A percentile compares a stretch with the other conserved stretches of the same genome.
Evolutionary conservation across 2,329 filamentous ascomycete genomes (phyloP).

Genomic region (Graphium sp.): DNA sequence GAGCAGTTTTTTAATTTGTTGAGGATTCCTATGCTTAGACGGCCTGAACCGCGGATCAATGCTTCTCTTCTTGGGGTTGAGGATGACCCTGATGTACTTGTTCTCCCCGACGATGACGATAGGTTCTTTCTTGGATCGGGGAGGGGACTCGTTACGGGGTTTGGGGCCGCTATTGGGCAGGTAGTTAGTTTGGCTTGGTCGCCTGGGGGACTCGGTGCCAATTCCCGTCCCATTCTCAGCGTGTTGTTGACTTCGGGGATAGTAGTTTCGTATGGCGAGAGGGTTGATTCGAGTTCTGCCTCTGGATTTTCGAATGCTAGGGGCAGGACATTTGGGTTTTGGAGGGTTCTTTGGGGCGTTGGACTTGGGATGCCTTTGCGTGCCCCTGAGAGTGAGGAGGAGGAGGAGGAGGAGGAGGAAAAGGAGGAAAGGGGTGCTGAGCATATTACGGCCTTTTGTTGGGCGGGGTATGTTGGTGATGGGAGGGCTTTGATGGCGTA

Average conservation of each 20-base stretch:
- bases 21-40: no score
- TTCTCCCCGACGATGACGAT: no score
- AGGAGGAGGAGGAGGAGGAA: slow-evolving; percentile 9
- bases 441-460: slow-evolving; percentile 32
- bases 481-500: slow-evolving; percentile 32
- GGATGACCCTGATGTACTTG: no score
- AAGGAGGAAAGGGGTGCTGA: slow-evolving; percentile 19
- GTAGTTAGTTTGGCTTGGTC: slow-evolving; percentile 38
- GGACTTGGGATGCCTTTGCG: slow-evolving; percentile 34
- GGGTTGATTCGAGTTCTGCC: slow-evolving; percentile 7
- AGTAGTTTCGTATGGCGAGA: slow-evolving; percentile 34
- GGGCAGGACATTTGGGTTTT: slow-evolving; percentile 24
- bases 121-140: no score
- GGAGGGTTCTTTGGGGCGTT: slow-evolving; percentile 38
- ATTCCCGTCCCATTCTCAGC: slow-evolving; percentile 31
- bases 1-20: no score
- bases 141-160: slow-evolving; percentile 24
- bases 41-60: no score
- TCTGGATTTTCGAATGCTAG: slow-evolving; percentile 13
- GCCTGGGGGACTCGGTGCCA: slow-evolving; percentile 37
- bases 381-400: slow-evolving; percentile 15
- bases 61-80: no score
- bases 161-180: slow-evolving; percentile 35
- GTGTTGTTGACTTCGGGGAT: slow-evolving; percentile 32
- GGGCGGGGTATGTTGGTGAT: slow-evolving; percentile 25